A percentile compares a stretch with the other conserved stretches of the same genome.
Conservation (phyloP, 1,139 yeast genomes). For the Yamadazyma oceani region DNA sequence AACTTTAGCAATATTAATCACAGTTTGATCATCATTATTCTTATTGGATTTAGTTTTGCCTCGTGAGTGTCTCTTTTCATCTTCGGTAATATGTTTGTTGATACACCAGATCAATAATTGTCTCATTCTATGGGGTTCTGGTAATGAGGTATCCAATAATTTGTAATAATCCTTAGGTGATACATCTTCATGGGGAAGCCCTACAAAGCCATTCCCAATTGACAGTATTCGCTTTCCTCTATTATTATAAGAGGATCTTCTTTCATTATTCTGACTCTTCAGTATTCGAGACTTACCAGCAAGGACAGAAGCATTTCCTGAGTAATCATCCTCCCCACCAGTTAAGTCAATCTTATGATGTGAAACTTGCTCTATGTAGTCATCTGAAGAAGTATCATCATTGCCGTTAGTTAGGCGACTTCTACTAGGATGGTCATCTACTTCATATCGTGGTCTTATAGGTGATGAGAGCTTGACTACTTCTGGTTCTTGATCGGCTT, state of each 20-base stretch:
- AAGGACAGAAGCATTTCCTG: too few relatives aligned
- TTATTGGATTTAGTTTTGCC: conserved; percentile 14
- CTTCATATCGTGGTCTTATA: conserved; percentile 19
- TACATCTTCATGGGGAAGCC: conserved; percentile 67
- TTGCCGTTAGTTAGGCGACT: conserved; percentile 3
- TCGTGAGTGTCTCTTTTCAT: conserved; percentile 26
- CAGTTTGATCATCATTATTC: conserved; percentile 36
- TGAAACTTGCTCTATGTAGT: conserved; percentile 32
- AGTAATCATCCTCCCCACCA: conserved; percentile 10
- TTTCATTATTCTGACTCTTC: conserved; percentile 17
- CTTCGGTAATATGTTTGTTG: conserved; percentile 46
- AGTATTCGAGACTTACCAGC: too few relatives aligned
- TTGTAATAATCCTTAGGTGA: conserved; percentile 58
- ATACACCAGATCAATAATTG: conserved; percentile 72
- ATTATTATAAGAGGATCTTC: conserved; percentile 52
- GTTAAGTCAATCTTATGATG: conserved; percentile 23
- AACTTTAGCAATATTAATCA: conserved; percentile 56
- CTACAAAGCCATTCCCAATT: conserved; percentile 70
- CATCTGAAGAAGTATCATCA: conserved; percentile 18
- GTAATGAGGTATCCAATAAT: conserved; percentile 58
- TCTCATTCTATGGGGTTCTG: conserved; percentile 74
- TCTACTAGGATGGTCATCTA: background rate
- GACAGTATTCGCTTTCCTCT: conserved; percentile 76
- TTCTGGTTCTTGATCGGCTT: conserved; percentile 11
- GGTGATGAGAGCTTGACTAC: conserved; percentile 27